Conservation (phyloP, 352 stramenopile species). For the Globisporangium parvum region DNA sequence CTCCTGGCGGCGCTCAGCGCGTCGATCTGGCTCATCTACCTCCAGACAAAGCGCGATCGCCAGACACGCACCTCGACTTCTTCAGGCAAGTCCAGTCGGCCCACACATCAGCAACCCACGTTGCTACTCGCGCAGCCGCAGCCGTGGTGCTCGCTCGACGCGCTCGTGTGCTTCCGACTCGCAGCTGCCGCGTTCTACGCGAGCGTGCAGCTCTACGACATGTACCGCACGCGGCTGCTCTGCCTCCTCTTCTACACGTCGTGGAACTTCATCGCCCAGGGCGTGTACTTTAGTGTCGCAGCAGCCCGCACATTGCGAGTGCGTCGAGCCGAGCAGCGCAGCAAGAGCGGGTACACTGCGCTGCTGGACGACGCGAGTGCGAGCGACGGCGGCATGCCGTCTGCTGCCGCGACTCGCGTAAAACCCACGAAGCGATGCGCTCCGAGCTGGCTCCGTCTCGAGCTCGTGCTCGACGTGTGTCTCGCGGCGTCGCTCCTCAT, state of each 20-base stretch:
- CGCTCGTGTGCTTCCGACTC: slow-evolving; percentile 34
- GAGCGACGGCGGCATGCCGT: slow-evolving; percentile 7
- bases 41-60: slow-evolving; percentile 16
- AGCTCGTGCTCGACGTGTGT: slow-evolving; percentile 65
- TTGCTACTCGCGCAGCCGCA: slow-evolving; percentile 31
- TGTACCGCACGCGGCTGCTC: slow-evolving; percentile 36
- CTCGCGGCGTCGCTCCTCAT: slow-evolving; percentile 66
- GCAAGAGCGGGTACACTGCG: too few species aligned
- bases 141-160: slow-evolving; percentile 32
- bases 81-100: background rate
- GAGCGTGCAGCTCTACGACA: slow-evolving; percentile 48
- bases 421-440: background rate
- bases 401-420: background rate
- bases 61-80: too few species aligned
- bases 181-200: slow-evolving; percentile 42
- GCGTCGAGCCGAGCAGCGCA: too few species aligned
- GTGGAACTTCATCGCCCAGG: slow-evolving; percentile 85
- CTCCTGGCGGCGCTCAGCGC: slow-evolving; percentile 30
- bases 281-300: too few species aligned
- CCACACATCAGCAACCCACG: background rate
- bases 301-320: too few species aligned
- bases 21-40: slow-evolving; percentile 44
- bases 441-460: slow-evolving; percentile 38
- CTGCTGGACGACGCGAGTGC: slow-evolving; percentile 14
- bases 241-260: slow-evolving; percentile 79